Evolutionary conservation across 306 rosid species (phyloP).

Genomic region (Ochetophila trinervis): DNA sequence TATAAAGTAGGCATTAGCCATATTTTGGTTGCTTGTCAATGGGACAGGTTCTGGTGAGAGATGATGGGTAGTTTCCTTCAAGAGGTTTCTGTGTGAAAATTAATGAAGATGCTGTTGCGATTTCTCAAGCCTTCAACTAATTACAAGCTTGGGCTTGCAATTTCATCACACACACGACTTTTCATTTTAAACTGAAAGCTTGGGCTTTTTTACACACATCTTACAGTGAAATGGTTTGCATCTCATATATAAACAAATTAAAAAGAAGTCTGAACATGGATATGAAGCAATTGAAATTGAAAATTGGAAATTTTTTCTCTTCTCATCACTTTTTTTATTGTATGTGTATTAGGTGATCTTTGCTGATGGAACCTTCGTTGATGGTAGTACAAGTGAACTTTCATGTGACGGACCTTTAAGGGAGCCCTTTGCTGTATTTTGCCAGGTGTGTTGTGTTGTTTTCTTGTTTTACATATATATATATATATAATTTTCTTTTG

Average conservation of each 20-base stretch:
- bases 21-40: too few species aligned
- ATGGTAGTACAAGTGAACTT: slow-evolving; percentile 97
- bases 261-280: background rate
- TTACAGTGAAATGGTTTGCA: too few species aligned
- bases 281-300: background rate
- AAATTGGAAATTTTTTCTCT: background rate
- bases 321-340: background rate
- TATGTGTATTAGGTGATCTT: slow-evolving; percentile 68
- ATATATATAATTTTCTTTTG: background rate
- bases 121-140: too few species aligned
- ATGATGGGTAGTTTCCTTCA: too few species aligned
- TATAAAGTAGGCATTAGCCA: too few species aligned
- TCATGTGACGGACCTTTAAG: slow-evolving; percentile 96
- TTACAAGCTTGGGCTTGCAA: too few species aligned
- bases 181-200: too few species aligned
- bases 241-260: background rate
- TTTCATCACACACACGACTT: too few species aligned
- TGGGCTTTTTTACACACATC: too few species aligned
- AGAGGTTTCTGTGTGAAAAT: too few species aligned
- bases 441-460: slow-evolving; percentile 50
- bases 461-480: background rate
- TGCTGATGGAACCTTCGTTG: slow-evolving; percentile 94
- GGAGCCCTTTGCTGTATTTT: slow-evolving; percentile 84
- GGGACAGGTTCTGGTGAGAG: too few species aligned
- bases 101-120: too few species aligned